Percentiles rank a stretch among this genome's conserved stretches.
These are phyloP conservation scores for Suillus bovinus DNA, from an alignment of 768 basidiomycete genomes.

Conservation along the genomic window DNA sequence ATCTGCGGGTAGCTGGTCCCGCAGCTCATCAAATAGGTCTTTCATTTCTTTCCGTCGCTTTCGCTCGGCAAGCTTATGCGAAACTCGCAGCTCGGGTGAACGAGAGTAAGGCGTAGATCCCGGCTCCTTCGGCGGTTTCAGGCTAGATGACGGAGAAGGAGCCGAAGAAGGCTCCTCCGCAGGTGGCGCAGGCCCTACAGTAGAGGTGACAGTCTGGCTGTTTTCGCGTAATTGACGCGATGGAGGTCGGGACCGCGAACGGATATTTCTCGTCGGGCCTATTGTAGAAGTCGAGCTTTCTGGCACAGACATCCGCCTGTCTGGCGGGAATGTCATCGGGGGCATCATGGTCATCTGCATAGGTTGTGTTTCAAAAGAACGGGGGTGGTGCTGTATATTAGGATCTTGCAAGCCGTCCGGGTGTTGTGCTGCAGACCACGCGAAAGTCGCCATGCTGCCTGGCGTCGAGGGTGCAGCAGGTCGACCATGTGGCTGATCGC, in stretches of 20 bases:
- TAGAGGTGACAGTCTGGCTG: conserved; percentile 40
- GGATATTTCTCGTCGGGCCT: conserved; percentile 52
- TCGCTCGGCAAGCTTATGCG: conserved; percentile 96
- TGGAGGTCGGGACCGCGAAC: conserved; percentile 70
- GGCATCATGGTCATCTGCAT: conserved; percentile 53
- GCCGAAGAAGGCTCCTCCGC: conserved; percentile 44
- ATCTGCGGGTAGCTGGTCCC: conserved; percentile 90
- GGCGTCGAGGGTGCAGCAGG: conserved; percentile 57
- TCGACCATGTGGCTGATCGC: conserved; percentile 65
- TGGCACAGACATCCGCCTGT: conserved; percentile 79
- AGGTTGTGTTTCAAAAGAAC: conserved; percentile 52
- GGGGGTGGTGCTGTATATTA: conserved; percentile 40
- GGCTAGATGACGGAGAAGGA: conserved; percentile 34
- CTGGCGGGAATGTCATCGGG: conserved; percentile 56
- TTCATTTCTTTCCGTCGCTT: conserved; percentile 99
- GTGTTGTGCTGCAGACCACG: conserved; percentile 62
- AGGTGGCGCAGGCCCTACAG: conserved; percentile 32
- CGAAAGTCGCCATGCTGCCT: conserved; percentile 65
- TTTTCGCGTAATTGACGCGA: conserved; percentile 55
- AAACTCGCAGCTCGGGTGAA: conserved; percentile 90
- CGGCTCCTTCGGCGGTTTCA: conserved; percentile 46
- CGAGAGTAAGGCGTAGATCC: conserved; percentile 87
- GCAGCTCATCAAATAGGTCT: conserved; percentile 93
- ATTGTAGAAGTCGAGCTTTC: conserved; percentile 49
- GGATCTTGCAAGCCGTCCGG: conserved; percentile 47